Evolutionary conservation across 371 early-diverging fungal species (phyloP).

Genomic region (Vairimorpha apis): DNA sequence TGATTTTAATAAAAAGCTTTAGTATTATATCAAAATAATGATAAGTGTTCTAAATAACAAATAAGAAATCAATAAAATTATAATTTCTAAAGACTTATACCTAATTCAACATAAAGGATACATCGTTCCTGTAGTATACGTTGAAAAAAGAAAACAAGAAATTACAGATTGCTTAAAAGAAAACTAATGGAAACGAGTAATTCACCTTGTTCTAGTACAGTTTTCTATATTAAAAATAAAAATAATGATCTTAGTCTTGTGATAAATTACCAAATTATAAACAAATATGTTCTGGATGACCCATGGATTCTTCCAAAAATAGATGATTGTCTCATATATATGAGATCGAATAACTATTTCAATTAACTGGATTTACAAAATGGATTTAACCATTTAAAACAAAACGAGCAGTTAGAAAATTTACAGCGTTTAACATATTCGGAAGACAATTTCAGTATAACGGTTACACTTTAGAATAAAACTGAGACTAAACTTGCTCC

Average conservation of each 20-base stretch:
- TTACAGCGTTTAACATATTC: conserved; percentile 1
- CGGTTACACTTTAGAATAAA: conserved; percentile 24
- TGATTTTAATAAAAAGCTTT: no score
- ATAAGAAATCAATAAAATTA: no score
- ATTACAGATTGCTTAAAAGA: background rate
- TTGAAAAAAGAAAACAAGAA: background rate
- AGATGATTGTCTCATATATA: background rate
- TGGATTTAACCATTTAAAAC: conserved; percentile 16
- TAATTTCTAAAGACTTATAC: background rate
- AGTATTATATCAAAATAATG: no score
- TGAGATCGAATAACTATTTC: conserved; percentile 1
- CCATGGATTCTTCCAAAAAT: background rate
- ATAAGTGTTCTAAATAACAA: no score
- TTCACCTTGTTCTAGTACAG: background rate
- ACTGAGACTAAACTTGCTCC: conserved; percentile 11
- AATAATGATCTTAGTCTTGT: conserved; percentile 15
- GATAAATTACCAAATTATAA: conserved; percentile 21
- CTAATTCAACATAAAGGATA: background rate
- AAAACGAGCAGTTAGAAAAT: background rate
- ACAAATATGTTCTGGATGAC: conserved; percentile 8
- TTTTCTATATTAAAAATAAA: conserved; percentile 25
- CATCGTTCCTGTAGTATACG: background rate
- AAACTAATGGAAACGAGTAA: no score
- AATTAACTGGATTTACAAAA: conserved; percentile 11
- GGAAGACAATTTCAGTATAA: conserved; percentile 9